phyloP scores from a whole-genome alignment of 306 rosid species.

The Cucurbita argyrosperma region DNA sequence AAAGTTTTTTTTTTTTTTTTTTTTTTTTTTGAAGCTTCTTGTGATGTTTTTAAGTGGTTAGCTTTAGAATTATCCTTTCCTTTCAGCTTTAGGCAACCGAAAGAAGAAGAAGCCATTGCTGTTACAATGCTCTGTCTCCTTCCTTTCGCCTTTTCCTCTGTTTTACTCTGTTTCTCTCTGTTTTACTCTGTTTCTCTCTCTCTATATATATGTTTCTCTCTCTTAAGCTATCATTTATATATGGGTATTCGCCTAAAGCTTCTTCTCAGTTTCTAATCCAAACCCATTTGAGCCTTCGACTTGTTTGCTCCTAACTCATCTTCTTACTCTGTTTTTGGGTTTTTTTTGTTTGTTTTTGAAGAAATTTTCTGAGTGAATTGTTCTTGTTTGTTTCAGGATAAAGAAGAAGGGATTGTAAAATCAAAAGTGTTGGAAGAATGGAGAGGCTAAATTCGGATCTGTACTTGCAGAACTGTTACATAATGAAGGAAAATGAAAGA shows the following conservation, averaged over 20 bases:
- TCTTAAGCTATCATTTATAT: not conserved
- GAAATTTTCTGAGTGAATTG: not conserved
- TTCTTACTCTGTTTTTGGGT: not conserved
- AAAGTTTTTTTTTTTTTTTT: slow-evolving; percentile 1
- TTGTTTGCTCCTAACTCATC: not conserved
- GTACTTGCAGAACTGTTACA: slow-evolving; percentile 85
- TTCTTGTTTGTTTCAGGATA: slow-evolving; percentile 20
- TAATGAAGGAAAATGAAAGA: slow-evolving; percentile 88
- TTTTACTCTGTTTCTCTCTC: slow-evolving; percentile 12
- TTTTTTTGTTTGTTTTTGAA: not conserved
- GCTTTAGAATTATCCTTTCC: slow-evolving; percentile 53
- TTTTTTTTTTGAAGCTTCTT: not conserved
- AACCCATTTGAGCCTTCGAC: not conserved
- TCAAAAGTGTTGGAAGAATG: slow-evolving; percentile 15
- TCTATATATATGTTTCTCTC: slow-evolving; percentile 4
- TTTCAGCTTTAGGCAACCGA: slow-evolving; percentile 56
- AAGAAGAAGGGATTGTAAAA: not conserved
- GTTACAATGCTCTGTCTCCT: slow-evolving; percentile 24
- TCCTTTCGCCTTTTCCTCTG: slow-evolving; percentile 12
- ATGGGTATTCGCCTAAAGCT: not conserved
- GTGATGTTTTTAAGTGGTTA: slow-evolving; percentile 7
- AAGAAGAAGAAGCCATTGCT: slow-evolving; percentile 41
- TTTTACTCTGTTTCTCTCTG: slow-evolving; percentile 7
- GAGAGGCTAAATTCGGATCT: slow-evolving; percentile 92
- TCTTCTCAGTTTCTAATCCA: not conserved